These are phyloP conservation scores for Fusarium heterosporum DNA, from an alignment of 2,329 filamentous ascomycete species.

Conservation along the genomic window DNA sequence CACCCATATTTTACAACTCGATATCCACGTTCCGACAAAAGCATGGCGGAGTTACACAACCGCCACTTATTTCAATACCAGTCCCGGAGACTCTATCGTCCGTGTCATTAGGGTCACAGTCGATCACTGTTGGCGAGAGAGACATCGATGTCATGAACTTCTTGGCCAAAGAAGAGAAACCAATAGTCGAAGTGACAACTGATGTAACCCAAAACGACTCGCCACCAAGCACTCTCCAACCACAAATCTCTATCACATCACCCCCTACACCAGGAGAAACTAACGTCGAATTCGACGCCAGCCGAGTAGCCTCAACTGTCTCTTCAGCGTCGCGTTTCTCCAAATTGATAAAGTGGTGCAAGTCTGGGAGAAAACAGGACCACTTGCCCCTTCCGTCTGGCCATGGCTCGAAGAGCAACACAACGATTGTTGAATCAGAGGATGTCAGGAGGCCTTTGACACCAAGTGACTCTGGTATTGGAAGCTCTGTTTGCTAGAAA, in stretches of 20 bases:
- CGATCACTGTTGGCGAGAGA: not conserved
- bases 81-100: not conserved
- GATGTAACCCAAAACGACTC: not conserved
- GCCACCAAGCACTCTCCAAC: not conserved
- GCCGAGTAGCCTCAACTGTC: not conserved
- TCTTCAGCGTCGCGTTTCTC: slow-evolving; percentile 15
- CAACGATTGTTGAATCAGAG: not conserved
- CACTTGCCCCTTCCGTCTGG: not conserved
- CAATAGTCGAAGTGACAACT: not conserved
- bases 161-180: not conserved
- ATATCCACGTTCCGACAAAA: slow-evolving; percentile 9
- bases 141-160: not conserved
- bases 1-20: slow-evolving; percentile 18
- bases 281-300: not conserved
- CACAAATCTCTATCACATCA: slow-evolving; percentile 1
- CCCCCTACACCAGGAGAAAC: not conserved
- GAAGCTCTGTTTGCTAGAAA: slow-evolving; percentile 8
- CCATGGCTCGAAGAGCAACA: not conserved
- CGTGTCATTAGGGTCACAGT: rapidly evolving
- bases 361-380: not conserved
- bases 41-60: not conserved
- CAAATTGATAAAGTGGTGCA: slow-evolving; percentile 6
- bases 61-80: rapidly evolving
- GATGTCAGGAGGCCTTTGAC: slow-evolving; percentile 4
- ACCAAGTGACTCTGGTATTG: slow-evolving; percentile 22